A percentile compares a stretch with the other conserved stretches of the same genome.
Evolutionary conservation across 2,329 filamentous ascomycete species (phyloP).

Genomic region (Pseudogymnoascus sp.): DNA sequence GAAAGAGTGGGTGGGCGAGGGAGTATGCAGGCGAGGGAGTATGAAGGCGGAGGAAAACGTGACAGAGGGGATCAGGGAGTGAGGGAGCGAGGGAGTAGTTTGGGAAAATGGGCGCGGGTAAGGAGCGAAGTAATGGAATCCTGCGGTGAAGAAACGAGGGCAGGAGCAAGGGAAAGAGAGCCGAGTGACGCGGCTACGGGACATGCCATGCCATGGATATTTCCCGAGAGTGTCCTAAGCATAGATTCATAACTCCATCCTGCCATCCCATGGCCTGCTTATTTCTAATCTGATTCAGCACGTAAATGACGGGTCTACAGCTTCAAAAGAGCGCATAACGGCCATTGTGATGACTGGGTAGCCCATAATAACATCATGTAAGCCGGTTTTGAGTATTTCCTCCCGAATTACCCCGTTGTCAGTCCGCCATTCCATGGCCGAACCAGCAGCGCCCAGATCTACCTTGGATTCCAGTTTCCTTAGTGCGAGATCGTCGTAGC

Average conservation of each 20-base stretch:
- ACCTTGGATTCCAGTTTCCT: conserved; percentile 33
- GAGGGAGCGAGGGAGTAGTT: too few relatives aligned
- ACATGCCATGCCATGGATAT: not conserved
- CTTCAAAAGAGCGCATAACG: conserved; percentile 39
- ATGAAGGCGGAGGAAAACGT: too few relatives aligned
- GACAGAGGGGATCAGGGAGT: too few relatives aligned
- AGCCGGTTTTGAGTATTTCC: conserved; percentile 45
- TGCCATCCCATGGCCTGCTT: not conserved
- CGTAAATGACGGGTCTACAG: conserved; percentile 11
- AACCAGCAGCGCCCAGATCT: conserved; percentile 41
- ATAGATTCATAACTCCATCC: not conserved
- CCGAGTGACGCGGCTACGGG: too few relatives aligned
- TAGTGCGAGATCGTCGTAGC: conserved; percentile 37
- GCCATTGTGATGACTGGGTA: conserved; percentile 46
- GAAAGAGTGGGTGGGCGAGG: too few relatives aligned
- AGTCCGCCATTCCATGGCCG: conserved; percentile 39
- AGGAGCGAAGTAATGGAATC: too few relatives aligned
- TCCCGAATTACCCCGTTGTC: conserved; percentile 42
- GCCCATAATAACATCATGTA: conserved; percentile 51
- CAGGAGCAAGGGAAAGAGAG: too few relatives aligned
- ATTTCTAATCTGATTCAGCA: conserved; percentile 9
- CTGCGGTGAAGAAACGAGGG: too few relatives aligned
- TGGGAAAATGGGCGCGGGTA: too few relatives aligned
- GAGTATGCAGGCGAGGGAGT: too few relatives aligned
- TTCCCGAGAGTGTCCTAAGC: not conserved